These are phyloP conservation scores for Linum trigynum DNA, from an alignment of 345 rosid genomes.

Conservation along the genomic window DNA sequence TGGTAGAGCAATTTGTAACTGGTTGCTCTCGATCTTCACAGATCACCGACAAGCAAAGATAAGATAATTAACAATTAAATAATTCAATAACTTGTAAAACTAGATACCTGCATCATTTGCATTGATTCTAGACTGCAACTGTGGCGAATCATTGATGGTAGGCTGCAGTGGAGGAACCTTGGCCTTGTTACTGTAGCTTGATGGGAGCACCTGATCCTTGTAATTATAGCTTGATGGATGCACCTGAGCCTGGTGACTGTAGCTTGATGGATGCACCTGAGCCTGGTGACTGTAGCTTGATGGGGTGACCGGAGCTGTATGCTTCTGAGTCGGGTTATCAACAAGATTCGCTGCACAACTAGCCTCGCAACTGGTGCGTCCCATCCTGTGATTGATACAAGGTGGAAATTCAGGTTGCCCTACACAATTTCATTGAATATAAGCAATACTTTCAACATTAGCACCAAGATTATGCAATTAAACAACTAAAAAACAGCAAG, in stretches of 20 bases:
- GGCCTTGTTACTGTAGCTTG: conserved; percentile 6
- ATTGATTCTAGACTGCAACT: conserved; percentile 9
- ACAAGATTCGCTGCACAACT: conserved; percentile 3
- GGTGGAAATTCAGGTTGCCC: not conserved
- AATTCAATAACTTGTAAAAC: not conserved
- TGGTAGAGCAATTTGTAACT: not conserved
- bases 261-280: conserved; percentile 13
- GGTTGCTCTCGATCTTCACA: not conserved
- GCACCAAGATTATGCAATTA: not conserved
- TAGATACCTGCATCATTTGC: not conserved
- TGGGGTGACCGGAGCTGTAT: conserved; percentile 9
- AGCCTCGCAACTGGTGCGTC: not conserved
- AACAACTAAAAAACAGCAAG: not conserved
- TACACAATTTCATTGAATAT: not conserved
- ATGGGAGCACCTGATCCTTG: conserved; percentile 1
- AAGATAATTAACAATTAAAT: too few relatives aligned
- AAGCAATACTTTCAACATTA: not conserved
- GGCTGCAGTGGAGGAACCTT: conserved; percentile 18
- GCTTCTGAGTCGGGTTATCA: conserved; percentile 7
- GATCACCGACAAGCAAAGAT: not conserved
- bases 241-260: conserved; percentile 4
- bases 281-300: conserved; percentile 11
- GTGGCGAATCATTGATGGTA: conserved; percentile 12
- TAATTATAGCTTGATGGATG: conserved; percentile 9
- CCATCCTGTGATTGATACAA: not conserved